Evolutionary conservation across 2,329 filamentous ascomycete species (phyloP).

Genomic region (Lasiodiplodia citricola): DNA sequence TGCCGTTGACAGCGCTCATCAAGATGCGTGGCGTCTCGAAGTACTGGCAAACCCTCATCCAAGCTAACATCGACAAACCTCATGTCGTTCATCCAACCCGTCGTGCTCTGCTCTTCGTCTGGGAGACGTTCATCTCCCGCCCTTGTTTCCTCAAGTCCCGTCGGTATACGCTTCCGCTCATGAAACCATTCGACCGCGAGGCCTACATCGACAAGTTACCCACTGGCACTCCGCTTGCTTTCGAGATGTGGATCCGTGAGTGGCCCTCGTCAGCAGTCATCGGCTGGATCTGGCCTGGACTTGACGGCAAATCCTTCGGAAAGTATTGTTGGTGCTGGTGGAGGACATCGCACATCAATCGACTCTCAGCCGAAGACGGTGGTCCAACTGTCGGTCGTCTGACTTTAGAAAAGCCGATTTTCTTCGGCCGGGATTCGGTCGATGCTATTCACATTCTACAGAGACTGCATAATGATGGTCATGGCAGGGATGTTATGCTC

Average conservation of each 20-base stretch:
- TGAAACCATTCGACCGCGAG: slow-evolving; percentile 2
- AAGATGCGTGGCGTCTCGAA: background rate
- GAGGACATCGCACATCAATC: background rate
- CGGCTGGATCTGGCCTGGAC: slow-evolving; percentile 6
- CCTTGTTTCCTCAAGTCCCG: background rate
- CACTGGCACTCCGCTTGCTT: background rate
- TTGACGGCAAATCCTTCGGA: background rate
- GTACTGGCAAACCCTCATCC: background rate
- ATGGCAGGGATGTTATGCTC: background rate
- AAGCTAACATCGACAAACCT: background rate
- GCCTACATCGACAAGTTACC: background rate
- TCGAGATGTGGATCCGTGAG: slow-evolving; percentile 14
- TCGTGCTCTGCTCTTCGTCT: background rate
- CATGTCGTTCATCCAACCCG: slow-evolving; percentile 1
- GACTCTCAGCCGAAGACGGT: background rate
- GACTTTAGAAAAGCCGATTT: background rate
- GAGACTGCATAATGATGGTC: background rate
- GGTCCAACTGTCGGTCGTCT: background rate
- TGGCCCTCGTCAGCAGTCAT: slow-evolving; percentile 7
- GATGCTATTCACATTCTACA: background rate
- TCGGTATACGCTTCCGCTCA: background rate
- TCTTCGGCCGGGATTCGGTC: too few species aligned
- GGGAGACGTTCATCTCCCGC: background rate
- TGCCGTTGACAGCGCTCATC: background rate
- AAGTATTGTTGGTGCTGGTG: background rate